phyloP scores from a whole-genome alignment of 768 basidiomycete genomes.

The Pulveroboletus sp. region DNA sequence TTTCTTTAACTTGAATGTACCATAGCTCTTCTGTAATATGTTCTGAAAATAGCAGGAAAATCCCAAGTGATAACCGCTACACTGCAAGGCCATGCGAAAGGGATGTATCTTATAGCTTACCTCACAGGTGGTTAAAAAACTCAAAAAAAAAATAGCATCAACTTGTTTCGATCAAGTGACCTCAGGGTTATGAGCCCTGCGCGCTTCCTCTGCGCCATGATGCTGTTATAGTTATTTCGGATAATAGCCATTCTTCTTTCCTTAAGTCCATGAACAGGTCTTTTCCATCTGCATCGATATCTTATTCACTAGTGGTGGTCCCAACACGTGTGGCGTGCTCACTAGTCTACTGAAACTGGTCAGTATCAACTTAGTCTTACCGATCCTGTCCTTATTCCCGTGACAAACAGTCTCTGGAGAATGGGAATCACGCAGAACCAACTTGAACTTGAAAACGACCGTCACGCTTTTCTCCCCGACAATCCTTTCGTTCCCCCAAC shows the following conservation, averaged over 20 bases:
- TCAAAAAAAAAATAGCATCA: constrained; percentile 30
- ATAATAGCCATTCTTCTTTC: no score
- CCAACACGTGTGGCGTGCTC: not conserved
- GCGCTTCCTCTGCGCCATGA: constrained; percentile 48
- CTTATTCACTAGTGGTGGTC: no score
- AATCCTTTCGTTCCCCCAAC: constrained; percentile 48
- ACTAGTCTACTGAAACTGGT: not conserved
- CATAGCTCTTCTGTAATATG: no score
- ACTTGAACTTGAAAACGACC: not conserved
- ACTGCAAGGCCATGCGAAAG: no score
- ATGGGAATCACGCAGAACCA: constrained; percentile 7
- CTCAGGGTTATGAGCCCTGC: constrained; percentile 49
- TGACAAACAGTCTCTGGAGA: not conserved
- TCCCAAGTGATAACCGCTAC: no score
- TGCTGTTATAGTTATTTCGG: constrained; percentile 30
- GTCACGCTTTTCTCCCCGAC: constrained; percentile 32
- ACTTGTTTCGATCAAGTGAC: constrained; percentile 48
- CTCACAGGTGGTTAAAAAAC: no score
- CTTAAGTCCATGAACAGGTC: no score
- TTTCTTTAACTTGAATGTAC: no score
- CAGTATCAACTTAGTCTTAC: not conserved
- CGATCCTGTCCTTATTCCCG: not conserved
- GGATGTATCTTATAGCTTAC: no score
- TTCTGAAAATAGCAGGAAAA: no score
- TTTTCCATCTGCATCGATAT: no score